These are phyloP conservation scores for Colletotrichum caudatum DNA, from an alignment of 2,329 filamentous ascomycete genomes.

Conservation along the genomic window DNA sequence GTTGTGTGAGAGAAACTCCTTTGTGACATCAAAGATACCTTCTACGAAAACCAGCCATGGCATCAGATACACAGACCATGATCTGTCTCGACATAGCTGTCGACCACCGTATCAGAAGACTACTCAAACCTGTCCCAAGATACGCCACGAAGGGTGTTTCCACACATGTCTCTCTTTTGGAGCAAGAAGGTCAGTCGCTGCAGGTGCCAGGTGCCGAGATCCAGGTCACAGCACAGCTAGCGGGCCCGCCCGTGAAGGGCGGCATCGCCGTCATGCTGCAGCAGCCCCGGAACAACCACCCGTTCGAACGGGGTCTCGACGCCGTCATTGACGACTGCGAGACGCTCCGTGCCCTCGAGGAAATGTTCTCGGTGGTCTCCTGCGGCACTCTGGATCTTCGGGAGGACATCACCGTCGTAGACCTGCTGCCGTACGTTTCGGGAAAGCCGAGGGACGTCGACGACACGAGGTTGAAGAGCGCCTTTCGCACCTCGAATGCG, in stretches of 20 bases:
- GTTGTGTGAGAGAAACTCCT: not conserved
- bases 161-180: not conserved
- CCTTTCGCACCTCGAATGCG: not conserved
- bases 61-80: not conserved
- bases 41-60: not conserved
- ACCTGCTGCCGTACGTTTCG: not conserved
- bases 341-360: constrained; percentile 30
- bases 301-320: constrained; percentile 39
- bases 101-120: constrained; percentile 1
- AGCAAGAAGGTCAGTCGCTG: not conserved
- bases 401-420: not conserved
- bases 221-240: constrained; percentile 34
- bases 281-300: constrained; percentile 42
- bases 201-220: constrained; percentile 33
- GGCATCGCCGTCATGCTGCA: constrained; percentile 43
- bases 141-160: not conserved
- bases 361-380: constrained; percentile 36
- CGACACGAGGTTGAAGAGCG: not conserved
- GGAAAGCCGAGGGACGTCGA: not conserved
- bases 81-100: constrained; percentile 1
- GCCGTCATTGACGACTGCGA: constrained; percentile 42
- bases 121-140: not conserved
- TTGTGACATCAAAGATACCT: not conserved
- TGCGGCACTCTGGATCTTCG: constrained; percentile 1
- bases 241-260: constrained; percentile 39